Conservation (phyloP, 2,329 filamentous ascomycete genomes). For the Aspergillus melleus region DNA sequence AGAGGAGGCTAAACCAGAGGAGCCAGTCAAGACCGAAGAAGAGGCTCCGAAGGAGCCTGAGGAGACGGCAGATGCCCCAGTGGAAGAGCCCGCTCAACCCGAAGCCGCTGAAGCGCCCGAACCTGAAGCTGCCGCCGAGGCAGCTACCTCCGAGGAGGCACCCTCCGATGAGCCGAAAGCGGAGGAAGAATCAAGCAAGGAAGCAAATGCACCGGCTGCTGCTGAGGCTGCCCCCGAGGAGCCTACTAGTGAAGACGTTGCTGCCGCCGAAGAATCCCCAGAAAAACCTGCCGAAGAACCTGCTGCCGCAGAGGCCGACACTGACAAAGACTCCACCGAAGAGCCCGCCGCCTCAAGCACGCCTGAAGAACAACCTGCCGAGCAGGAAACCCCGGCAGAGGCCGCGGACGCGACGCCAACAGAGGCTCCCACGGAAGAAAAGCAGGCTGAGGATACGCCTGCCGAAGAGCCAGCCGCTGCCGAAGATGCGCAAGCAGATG, state of each 20-base stretch:
- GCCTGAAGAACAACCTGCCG: conserved; percentile 15
- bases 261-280: conserved; percentile 14
- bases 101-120: neutral
- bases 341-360: conserved; percentile 7
- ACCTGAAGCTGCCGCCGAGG: conserved; percentile 4
- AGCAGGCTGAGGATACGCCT: conserved; percentile 9
- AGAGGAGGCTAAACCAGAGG: conserved; percentile 15
- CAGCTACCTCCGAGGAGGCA: conserved; percentile 10
- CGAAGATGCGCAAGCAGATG: conserved; percentile 17
- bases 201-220: neutral
- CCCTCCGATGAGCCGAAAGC: neutral
- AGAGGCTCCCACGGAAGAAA: conserved; percentile 4
- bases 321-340: conserved; percentile 6
- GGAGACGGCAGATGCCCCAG: conserved; percentile 13
- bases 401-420: conserved; percentile 13
- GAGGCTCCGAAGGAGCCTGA: conserved; percentile 7
- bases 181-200: neutral
- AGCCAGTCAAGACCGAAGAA: conserved; percentile 2
- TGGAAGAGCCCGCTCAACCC: conserved; percentile 1
- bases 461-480: conserved; percentile 15
- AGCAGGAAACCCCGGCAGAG: conserved; percentile 13
- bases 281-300: conserved; percentile 4
- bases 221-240: conserved; percentile 11
- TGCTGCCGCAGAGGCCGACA: conserved; percentile 1
- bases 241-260: conserved; percentile 14